Evolutionary conservation across 2,329 filamentous ascomycete genomes (phyloP), one percentile per base, ranked within the genome.

Genomic region (Fusarium napiforme): DNA sequence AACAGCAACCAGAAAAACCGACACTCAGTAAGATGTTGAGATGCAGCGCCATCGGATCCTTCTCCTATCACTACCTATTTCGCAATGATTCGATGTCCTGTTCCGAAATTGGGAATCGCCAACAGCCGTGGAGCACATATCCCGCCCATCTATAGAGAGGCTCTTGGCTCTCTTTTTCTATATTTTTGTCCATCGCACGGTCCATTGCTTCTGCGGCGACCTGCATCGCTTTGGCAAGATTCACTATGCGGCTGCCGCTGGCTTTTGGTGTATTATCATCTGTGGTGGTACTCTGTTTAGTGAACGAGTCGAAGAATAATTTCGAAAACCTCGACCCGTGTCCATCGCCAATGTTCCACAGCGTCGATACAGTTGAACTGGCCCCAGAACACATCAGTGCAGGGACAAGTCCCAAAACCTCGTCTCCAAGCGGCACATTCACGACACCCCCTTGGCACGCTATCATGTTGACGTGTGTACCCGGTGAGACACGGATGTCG

Each of bases 91-190:
- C 2, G 4, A 55, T 18, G 34, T 55, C 50, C 23, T 55, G 34
- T 18, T 14, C 19, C 14, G 7, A 28, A 7, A 40, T 8, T n/a
- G 15, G 50, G 14, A 55, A 55, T 18, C 30, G 50, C 50, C 50
- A 55, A 12, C 50, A 55, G 10, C 50, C 50, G 11, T 55, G 50
- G 3, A 55, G 50, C 7, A 18, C 50, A 40, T 55, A 55, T 16
- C 50, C 50, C n/a, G 50, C 50, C 50, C 50, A 53, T 26, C 10
- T 11, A 8, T 53, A 53, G n/a, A 53, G 49, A 52, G 49, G 49
- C n/a, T 19, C 49, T 52, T 14, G n/a, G 16, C 8, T 45, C 42
- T 45, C 42, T 19, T 45, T 15, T 7, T 45, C 16, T 16, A 45
- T 26, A 5, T 18, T 7, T 11, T 26, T 16, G 42, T 45, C 15